phyloP scores from a whole-genome alignment of 345 rosid species.

The Chamaenerion angustifolium region DNA sequence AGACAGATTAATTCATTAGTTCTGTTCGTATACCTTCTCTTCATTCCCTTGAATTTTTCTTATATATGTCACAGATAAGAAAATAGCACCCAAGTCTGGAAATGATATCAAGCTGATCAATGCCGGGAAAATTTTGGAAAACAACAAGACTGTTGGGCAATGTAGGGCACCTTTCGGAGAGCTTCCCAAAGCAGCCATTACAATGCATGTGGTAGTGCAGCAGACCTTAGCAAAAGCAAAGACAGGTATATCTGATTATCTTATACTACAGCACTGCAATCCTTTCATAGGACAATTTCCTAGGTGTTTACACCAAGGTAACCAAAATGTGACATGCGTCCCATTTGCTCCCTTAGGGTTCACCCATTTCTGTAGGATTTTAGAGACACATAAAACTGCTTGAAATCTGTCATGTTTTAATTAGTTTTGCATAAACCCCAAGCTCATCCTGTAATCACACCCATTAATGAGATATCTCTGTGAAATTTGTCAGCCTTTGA shows the following conservation, averaged over 20 bases:
- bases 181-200: slow-evolving; percentile 53
- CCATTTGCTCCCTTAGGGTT: too few species aligned
- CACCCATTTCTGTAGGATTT: too few species aligned
- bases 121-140: slow-evolving; percentile 84
- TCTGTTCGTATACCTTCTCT: too few species aligned
- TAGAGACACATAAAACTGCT: too few species aligned
- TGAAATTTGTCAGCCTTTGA: too few species aligned
- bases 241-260: slow-evolving; percentile 34
- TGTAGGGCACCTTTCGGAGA: slow-evolving; percentile 74
- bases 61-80: slow-evolving; percentile 36
- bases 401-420: too few species aligned
- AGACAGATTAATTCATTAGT: too few species aligned
- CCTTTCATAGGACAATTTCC: neutral
- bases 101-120: slow-evolving; percentile 78
- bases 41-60: neutral
- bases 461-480: too few species aligned
- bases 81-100: slow-evolving; percentile 59
- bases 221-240: slow-evolving; percentile 58
- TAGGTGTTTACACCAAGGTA: too few species aligned
- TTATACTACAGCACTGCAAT: neutral
- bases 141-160: slow-evolving; percentile 71
- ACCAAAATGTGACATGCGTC: too few species aligned
- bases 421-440: too few species aligned
- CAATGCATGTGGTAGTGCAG: slow-evolving; percentile 96
- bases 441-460: too few species aligned